A percentile compares a stretch with the other conserved stretches of the same genome.
Conservation (phyloP, 169 alveolate species). For the Amoebophrya sp. region DNA sequence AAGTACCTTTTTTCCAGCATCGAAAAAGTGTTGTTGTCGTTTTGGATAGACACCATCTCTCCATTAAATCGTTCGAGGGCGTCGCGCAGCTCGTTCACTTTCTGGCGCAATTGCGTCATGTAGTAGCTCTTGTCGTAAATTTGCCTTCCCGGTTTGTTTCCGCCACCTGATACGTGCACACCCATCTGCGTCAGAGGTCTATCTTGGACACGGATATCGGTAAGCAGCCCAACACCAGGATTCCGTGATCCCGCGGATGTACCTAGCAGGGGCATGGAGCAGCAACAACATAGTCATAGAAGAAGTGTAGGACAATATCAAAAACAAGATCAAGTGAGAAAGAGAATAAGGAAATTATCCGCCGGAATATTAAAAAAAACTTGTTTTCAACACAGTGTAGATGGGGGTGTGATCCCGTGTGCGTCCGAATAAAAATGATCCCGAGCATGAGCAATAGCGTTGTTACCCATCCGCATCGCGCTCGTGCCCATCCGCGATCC, state of each 20-base stretch:
- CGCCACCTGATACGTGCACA: not conserved
- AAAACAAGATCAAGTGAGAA: no score
- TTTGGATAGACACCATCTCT: slow-evolving; percentile 46
- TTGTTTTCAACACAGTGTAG: no score
- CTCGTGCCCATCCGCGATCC: not conserved
- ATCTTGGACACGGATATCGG: not conserved
- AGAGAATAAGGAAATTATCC: no score
- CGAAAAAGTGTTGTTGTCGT: slow-evolving; percentile 35
- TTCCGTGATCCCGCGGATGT: not conserved
- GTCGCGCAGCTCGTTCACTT: slow-evolving; percentile 33
- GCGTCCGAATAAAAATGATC: no score
- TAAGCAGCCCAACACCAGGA: not conserved
- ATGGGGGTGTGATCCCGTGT: no score
- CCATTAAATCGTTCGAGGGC: slow-evolving; percentile 35
- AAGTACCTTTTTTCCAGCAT: slow-evolving; percentile 40
- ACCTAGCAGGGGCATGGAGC: no score
- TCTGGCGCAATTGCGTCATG: not conserved
- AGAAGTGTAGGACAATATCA: no score
- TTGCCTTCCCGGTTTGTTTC: not conserved
- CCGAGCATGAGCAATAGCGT: no score
- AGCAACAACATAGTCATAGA: no score
- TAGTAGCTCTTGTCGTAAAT: not conserved
- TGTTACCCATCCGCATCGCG: not conserved
- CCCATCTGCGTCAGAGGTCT: not conserved
- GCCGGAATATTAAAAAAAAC: no score